Evolutionary conservation across 75 land plant species (phyloP).

Genomic region (Isoetes taiwanensis): DNA sequence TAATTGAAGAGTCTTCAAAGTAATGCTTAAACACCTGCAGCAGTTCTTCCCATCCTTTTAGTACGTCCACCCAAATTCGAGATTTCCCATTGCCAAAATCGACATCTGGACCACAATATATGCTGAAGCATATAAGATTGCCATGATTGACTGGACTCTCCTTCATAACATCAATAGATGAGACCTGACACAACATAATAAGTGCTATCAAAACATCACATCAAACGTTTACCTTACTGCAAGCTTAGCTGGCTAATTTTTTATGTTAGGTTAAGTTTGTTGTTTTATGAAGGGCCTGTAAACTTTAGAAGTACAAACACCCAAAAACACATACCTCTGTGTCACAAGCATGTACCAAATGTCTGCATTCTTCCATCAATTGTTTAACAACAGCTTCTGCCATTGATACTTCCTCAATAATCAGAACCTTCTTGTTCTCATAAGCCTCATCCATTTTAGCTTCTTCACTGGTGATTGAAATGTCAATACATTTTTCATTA

Average conservation of each 20-base stretch:
- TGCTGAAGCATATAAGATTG: constrained; percentile 79
- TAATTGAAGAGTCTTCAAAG: constrained; percentile 67
- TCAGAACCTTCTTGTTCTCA: constrained; percentile 39
- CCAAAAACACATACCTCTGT: constrained; percentile 40
- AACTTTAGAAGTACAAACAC: background rate
- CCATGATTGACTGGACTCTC: constrained; percentile 96
- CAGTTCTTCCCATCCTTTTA: constrained; percentile 55
- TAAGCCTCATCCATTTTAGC: background rate
- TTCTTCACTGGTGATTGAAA: background rate
- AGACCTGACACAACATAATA: constrained; percentile 34
- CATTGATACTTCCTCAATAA: constrained; percentile 39
- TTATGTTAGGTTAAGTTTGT: background rate
- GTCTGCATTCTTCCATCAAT: constrained; percentile 53
- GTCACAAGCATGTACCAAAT: constrained; percentile 77
- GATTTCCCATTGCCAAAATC: constrained; percentile 71
- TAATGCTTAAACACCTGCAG: constrained; percentile 51
- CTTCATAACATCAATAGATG: constrained; percentile 71
- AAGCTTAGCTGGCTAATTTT: background rate
- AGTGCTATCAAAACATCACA: background rate
- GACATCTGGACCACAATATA: constrained; percentile 60
- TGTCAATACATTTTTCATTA: too few species aligned
- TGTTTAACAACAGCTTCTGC: constrained; percentile 43
- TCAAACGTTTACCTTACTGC: background rate
- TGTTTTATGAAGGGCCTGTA: background rate
- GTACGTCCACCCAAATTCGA: constrained; percentile 83